Evolutionary conservation across 2,329 filamentous ascomycete genomes (phyloP).

Genomic region (Fusarium succisae): DNA sequence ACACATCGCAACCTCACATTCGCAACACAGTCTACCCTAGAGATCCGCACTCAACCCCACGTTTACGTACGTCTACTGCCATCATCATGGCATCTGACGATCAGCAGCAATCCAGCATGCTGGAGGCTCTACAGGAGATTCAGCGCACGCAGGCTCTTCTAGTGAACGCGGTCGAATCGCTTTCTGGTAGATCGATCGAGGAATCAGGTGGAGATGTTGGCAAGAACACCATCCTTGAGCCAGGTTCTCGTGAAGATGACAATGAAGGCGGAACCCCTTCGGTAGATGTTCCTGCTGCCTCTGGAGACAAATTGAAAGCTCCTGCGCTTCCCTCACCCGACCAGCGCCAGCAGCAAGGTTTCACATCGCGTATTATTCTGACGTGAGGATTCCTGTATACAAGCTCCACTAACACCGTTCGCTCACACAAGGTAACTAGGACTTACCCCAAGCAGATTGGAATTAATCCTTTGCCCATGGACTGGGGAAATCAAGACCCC

Average conservation of each 20-base stretch:
- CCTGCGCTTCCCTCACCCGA: conserved; percentile 40
- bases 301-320: conserved; percentile 35
- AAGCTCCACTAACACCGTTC: neutral
- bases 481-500: conserved; percentile 85
- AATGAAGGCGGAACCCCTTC: conserved; percentile 9
- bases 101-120: conserved; percentile 37
- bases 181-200: conserved; percentile 46
- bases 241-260: conserved; percentile 14
- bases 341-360: conserved; percentile 56
- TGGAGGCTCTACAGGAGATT: conserved; percentile 51
- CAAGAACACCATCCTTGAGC: conserved; percentile 15
- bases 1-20: neutral
- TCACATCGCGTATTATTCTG: conserved; percentile 65
- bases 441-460: conserved; percentile 95
- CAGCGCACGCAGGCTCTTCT: conserved; percentile 54
- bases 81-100: conserved; percentile 39
- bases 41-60: conserved; percentile 1
- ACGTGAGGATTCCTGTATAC: conserved; percentile 53
- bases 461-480: conserved; percentile 87
- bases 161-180: conserved; percentile 52
- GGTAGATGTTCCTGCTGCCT: conserved; percentile 19
- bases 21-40: conserved; percentile 15
- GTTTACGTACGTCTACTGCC: neutral
- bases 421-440: conserved; percentile 46
- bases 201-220: conserved; percentile 13